Percentiles rank a stretch among this genome's conserved stretches.
phyloP scores from a whole-genome alignment of 2,329 filamentous ascomycete genomes.

The Ciborinia camelliae region DNA sequence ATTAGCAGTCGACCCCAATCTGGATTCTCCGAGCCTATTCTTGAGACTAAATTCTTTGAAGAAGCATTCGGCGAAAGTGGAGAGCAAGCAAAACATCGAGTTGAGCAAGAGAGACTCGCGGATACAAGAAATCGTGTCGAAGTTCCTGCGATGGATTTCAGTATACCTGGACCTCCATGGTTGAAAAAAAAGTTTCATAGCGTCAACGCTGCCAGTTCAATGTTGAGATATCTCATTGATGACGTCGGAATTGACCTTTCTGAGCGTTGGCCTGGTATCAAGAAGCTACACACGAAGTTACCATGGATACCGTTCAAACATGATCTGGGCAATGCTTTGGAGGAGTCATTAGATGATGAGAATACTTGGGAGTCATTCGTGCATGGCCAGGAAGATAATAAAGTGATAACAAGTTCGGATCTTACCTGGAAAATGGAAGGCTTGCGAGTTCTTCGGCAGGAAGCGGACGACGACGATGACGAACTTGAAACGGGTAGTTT shows the following conservation, averaged over 20 bases:
- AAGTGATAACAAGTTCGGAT: constrained; percentile 40
- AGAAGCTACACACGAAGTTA: constrained; percentile 42
- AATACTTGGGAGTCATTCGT: constrained; percentile 40
- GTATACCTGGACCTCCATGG: constrained; percentile 47
- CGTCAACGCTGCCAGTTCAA: constrained; percentile 29
- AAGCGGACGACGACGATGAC: constrained; percentile 39
- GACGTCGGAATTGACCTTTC: constrained; percentile 33
- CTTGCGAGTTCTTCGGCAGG: constrained; percentile 43
- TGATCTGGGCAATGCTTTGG: constrained; percentile 37
- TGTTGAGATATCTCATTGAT: constrained; percentile 34
- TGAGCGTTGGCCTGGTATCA: constrained; percentile 41
- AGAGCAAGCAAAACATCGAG: constrained; percentile 24
- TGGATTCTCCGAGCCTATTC: constrained; percentile 5
- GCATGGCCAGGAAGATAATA: constrained; percentile 29
- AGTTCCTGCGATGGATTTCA: constrained; percentile 48
- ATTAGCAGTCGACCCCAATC: constrained; percentile 18
- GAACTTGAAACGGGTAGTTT: constrained; percentile 37
- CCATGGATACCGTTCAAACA: constrained; percentile 47
- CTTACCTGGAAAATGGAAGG: constrained; percentile 49
- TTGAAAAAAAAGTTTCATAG: constrained; percentile 25
- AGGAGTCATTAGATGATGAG: constrained; percentile 42
- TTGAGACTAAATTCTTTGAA: constrained; percentile 29
- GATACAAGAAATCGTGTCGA: constrained; percentile 45
- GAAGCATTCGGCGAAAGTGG: constrained; percentile 29
- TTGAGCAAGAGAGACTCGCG: constrained; percentile 37